Evolutionary conservation across 116 monocot genomes (phyloP).

Genomic region (Iris pallida): DNA sequence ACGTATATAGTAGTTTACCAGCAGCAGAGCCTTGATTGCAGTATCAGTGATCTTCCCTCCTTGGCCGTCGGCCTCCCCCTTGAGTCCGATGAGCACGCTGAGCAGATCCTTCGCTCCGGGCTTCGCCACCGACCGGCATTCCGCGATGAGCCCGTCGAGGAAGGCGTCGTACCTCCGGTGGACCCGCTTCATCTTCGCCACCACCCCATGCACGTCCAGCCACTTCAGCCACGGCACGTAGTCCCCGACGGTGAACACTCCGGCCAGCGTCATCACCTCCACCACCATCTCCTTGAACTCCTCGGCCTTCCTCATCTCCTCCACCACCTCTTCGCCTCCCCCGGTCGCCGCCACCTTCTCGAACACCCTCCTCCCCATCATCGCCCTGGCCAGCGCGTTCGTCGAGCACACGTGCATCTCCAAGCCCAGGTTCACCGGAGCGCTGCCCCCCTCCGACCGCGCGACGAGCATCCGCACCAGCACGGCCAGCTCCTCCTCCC

Average conservation of each 20-base stretch:
- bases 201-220: constrained; percentile 48
- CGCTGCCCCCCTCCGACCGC: too few relatives aligned
- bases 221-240: constrained; percentile 34
- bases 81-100: constrained; percentile 7
- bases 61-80: constrained; percentile 3
- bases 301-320: too few relatives aligned
- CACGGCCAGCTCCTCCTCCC: too few relatives aligned
- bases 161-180: constrained; percentile 41
- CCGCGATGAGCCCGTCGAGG: constrained; percentile 33
- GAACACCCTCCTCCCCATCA: constrained; percentile 45
- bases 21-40: constrained; percentile 12
- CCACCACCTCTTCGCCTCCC: too few relatives aligned
- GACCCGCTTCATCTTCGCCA: constrained; percentile 49
- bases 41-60: constrained; percentile 7
- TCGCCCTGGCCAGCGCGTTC: too few relatives aligned
- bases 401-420: too few relatives aligned
- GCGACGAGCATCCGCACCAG: too few relatives aligned
- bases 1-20: too few relatives aligned
- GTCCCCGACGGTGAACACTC: constrained; percentile 54
- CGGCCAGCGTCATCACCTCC: constrained; percentile 50
- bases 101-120: constrained; percentile 5
- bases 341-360: constrained; percentile 14
- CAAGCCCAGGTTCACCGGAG: too few relatives aligned
- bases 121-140: constrained; percentile 1
- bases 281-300: constrained; percentile 59